A percentile compares a stretch with the other conserved stretches of the same genome.
Evolutionary conservation across 257 asterid species (phyloP).

Genomic region (Henckelia pumila): DNA sequence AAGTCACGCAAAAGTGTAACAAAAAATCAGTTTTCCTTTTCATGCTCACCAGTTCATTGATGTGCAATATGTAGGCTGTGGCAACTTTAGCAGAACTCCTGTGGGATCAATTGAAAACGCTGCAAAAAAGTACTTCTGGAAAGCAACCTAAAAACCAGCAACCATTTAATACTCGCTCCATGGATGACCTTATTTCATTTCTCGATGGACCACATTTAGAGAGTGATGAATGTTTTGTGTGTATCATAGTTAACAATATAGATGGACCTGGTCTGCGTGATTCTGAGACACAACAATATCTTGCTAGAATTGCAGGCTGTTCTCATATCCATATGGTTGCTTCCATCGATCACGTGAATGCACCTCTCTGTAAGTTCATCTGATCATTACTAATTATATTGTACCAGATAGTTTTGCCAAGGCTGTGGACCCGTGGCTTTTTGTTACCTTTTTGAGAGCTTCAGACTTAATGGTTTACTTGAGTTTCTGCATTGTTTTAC

Average conservation of each 20-base stretch:
- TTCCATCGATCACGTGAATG: conserved; percentile 85
- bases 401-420: background rate
- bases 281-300: conserved; percentile 74
- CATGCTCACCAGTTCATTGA: conserved; percentile 23
- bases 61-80: conserved; percentile 53
- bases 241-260: conserved; percentile 70
- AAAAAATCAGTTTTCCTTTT: conserved; percentile 11
- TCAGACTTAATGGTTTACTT: conserved; percentile 2
- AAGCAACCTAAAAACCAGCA: conserved; percentile 47
- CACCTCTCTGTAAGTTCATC: conserved; percentile 74
- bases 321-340: conserved; percentile 80
- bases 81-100: conserved; percentile 72
- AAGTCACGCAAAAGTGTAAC: background rate
- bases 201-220: conserved; percentile 57
- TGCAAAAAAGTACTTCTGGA: conserved; percentile 35
- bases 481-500: background rate
- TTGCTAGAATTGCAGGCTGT: conserved; percentile 82
- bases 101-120: conserved; percentile 73
- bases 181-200: conserved; percentile 76
- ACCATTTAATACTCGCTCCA: conserved; percentile 66
- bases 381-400: conserved; percentile 4
- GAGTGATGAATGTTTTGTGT: conserved; percentile 57
- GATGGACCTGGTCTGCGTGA: conserved; percentile 91
- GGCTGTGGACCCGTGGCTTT: too few relatives aligned
- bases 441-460: conserved; percentile 5